Base-by-base conservation (phyloP, 2,329 filamentous ascomycete species). In the Plenodomus lindquistii region DNA sequence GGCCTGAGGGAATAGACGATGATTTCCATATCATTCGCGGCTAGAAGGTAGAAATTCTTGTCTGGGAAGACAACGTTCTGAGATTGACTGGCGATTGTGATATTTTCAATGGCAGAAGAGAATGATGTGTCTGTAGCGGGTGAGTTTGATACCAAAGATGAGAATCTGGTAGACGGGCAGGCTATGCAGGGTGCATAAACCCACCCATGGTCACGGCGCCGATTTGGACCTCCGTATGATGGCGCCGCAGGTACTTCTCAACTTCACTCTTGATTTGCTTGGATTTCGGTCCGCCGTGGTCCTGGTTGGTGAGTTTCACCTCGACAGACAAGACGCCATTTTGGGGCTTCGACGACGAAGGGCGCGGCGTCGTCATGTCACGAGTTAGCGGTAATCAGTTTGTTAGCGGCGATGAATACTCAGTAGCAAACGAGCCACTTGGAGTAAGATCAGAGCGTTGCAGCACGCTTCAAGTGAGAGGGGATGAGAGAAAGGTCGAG, bases 171-270 rank as follows among this genome's bases (percentile, higher is more conserved):
- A 31, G 11, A 21, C 19, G 22, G 6, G 20, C 24, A 13, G 44
- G 24, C 6, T 15, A 15, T 15, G 27, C 6, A 13, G 9, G 15
- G 27, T 31, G 27, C 27, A 15, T 31, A 27, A 40, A 60, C 54
- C 42, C 49, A 58, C 57, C 42, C 31, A 41, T 24, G 7, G 54
- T 45, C 17, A 77, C 53, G 15, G 73, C 67, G 35, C 67, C 67
- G 6, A 76, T 44, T 6, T 52, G 62, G 6, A 76, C 31, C 20
- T 42, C 40, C 2, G 13, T 38, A 19, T 42, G 40, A 35, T 39
- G 38, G 34, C 40, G 17, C 11, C 19, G 40, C n/a, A 76, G 54
- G 69, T 70, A 77, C 38, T 68, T 49, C 13, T 58, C 59, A 13
- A 78, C 62, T 20, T 73, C 67, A 27, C 16, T 18, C 9, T 22